Evolutionary conservation across 495 filamentous ascomycete species (phyloP).

Genomic region (Penicillium flavigenum): DNA sequence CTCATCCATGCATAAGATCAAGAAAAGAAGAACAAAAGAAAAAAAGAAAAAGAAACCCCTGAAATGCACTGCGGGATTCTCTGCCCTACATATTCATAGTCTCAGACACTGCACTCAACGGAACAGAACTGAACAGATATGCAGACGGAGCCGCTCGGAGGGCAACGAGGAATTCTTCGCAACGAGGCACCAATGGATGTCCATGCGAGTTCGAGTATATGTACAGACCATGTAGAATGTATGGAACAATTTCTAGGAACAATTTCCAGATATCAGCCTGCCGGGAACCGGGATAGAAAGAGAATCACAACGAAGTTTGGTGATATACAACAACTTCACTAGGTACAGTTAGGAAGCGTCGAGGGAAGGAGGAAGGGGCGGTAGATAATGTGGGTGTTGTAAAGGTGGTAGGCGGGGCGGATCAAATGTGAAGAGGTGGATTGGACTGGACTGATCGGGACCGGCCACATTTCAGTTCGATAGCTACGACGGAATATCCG

Average conservation of each 20-base stretch:
- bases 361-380: conserved; percentile 7
- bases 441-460: conserved; percentile 6
- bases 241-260: conserved; percentile 29
- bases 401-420: neutral
- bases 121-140: conserved; percentile 10
- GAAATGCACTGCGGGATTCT: conserved; percentile 8
- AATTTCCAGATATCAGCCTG: conserved; percentile 17
- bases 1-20: conserved; percentile 6
- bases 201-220: conserved; percentile 22
- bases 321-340: conserved; percentile 31
- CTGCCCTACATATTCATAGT: conserved; percentile 2
- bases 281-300: conserved; percentile 6
- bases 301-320: conserved; percentile 9
- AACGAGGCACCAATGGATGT: neutral
- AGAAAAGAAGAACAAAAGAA: conserved; percentile 8
- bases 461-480: conserved; percentile 12
- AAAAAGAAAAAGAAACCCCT: conserved; percentile 6
- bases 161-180: neutral
- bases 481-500: conserved; percentile 9
- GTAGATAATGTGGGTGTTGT: neutral
- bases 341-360: conserved; percentile 18
- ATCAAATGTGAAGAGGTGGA: neutral
- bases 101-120: conserved; percentile 4
- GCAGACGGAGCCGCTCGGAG: neutral
- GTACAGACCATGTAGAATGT: conserved; percentile 32